Base-by-base conservation (phyloP, 495 filamentous ascomycete species). In the Talaromyces stipitatus region DNA sequence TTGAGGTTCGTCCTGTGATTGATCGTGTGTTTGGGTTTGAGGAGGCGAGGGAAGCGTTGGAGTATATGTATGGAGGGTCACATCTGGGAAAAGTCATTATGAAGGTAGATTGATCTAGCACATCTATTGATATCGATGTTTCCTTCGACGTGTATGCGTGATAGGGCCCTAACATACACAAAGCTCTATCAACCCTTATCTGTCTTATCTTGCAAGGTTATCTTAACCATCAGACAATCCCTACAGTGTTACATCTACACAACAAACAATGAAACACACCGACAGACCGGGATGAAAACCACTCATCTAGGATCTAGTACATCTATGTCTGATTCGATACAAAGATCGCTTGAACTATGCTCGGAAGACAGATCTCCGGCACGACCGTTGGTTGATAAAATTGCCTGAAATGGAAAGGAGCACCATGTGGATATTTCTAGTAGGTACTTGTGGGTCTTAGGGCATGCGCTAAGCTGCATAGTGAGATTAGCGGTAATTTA, bases 41-140 rank as follows among this genome's bases (percentile, higher is more conserved):
- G 12, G 55, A 67, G n/a, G 55, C 60, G 8, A 59, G 58, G 22
- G 60, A 60, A 10, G 68, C 64, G 5, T 60, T 60, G 32, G 56
- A 65, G 3, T 62, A 69, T 57, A 1, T 70, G 22, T 51, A 52
- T 20, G 53, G 50, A 6, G 61, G 60, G 10, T 54, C 50, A 22
- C 67, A 69, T 54, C 55, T 64, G n/a, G 68, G 68, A 4, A 71
- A 71, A 36, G 58, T 71, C 12, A 65, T 66, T 29, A 66, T 71
- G 54, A 58, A 30, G 14, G 33, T 70, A 32, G 58, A 59, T 9
- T 41, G 33, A 36, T n/a, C n/a, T n/a, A n/a, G n/a, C n/a, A n/a
- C n/a, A n/a, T n/a, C n/a, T n/a, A n/a, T n/a, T n/a, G n/a, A n/a
- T n/a, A n/a, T n/a, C n/a, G n/a, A n/a, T n/a, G n/a, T n/a, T n/a